Evolutionary conservation across 768 basidiomycete species (phyloP).

Genomic region (Lyophyllum shimeji): DNA sequence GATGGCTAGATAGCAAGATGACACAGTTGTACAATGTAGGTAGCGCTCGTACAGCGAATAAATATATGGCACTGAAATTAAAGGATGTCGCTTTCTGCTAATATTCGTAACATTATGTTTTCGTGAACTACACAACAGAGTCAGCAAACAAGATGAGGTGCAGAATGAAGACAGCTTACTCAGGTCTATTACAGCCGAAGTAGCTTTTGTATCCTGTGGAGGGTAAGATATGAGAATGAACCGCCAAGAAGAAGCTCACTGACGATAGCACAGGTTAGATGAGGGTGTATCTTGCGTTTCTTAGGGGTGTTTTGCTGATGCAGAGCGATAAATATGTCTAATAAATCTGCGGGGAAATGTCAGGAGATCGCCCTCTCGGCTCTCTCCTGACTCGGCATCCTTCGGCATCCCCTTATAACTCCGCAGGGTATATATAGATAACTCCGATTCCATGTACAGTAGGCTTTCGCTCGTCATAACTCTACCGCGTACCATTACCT

Average conservation of each 20-base stretch:
- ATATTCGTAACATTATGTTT: constrained; percentile 32
- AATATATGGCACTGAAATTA: constrained; percentile 16
- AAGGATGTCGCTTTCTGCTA: constrained; percentile 33
- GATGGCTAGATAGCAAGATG: not conserved
- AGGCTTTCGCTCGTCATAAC: too few relatives aligned
- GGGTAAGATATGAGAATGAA: not conserved
- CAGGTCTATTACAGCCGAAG: constrained; percentile 43
- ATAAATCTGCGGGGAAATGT: constrained; percentile 41
- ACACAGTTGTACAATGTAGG: not conserved
- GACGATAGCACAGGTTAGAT: constrained; percentile 60
- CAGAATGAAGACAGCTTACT: constrained; percentile 33
- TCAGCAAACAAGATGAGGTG: not conserved
- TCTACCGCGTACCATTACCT: too few relatives aligned
- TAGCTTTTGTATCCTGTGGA: constrained; percentile 46
- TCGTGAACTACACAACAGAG: constrained; percentile 30
- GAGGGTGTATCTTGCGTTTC: constrained; percentile 47
- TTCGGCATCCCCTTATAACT: too few relatives aligned
- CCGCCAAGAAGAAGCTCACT: constrained; percentile 20
- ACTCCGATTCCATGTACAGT: too few relatives aligned
- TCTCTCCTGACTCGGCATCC: too few relatives aligned
- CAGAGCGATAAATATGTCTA: constrained; percentile 48
- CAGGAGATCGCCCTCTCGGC: too few relatives aligned
- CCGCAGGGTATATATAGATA: too few relatives aligned
- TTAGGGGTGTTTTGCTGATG: constrained; percentile 50
- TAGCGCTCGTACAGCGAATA: not conserved